Evolutionary conservation across 371 early-diverging fungal species (phyloP), one percentile per base, ranked within the genome.

Genomic region (Mucor mucedo): DNA sequence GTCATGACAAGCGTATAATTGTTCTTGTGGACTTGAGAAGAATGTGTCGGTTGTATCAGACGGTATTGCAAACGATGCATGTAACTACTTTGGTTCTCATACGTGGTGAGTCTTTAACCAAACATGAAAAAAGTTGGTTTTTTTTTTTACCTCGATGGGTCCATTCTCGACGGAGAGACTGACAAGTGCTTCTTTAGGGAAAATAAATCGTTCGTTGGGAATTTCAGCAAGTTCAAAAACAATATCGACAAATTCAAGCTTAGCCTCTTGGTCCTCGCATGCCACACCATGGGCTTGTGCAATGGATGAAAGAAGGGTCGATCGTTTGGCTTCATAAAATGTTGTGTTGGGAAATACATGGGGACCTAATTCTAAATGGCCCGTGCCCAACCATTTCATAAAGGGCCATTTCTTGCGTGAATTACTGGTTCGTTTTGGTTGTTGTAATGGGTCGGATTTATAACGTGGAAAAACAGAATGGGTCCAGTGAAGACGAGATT

Each of bases 401-500:
- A 72, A 62, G 1, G 83, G 80, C 77, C 77, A 79, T 49, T 78
- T 76, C 52, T 65, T 70, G 35, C 80, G 74, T 28, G 71, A 64
- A 38, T 52, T 61, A 9, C 44, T 66, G 13, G 63, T 65, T 54
- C 80, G 67, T 61, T 71, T 69, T 2, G 79, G 78, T 41, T 79
- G 82, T 21, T 74, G 69, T 5, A 58, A 16, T n/a, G 66, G 33
- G 55, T 83, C 83, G 16, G 64, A 63, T 35, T 70, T 71, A 57
- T 78, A 83, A 58, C 72, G 76, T 28, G 61, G 48, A 59, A 83
- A 78, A 2, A 75, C 55, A 10, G 70, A 70, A 14, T 50, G 70
- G n/a, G 68, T 45, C 80, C 80, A 83, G 30, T 78, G 73, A 4
- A 79, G 55, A 16, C 83, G 73, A 10, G 83, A 83, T 49, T 83